Base-by-base conservation (phyloP, 768 basidiomycete genomes). In the Tremella mesenterica region DNA sequence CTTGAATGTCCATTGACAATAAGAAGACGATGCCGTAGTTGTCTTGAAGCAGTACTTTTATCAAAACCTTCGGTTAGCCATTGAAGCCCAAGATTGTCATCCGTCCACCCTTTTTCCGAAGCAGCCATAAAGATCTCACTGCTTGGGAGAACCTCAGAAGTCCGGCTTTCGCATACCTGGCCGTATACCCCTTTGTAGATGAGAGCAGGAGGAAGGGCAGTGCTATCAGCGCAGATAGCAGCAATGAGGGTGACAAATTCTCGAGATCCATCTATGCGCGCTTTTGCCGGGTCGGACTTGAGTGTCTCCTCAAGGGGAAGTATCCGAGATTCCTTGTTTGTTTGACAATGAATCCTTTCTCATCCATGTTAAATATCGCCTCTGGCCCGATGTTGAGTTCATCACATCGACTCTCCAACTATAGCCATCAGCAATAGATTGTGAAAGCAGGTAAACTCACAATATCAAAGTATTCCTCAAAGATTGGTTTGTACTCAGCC, bases 1-100 rank as follows among this genome's bases (percentile, higher is more conserved):
- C 53, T 54, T 14, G 46, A 45, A 48, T 54, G 47, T 10, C 53
- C 46, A 39, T 54, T 47, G 14, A 54, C 26, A 23, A 48, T 54
- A 4, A 54, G 38, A 5, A 41, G 38, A 18, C 38, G 4, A 23
- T 23, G 38, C 23, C 38, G 38, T n/a, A n/a, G 38, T 41, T 41
- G 38, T 5, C 38, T 41, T 41, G 5, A 10, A 34, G 12, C 18
- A 5, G 38, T 41, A 18, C n/a, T 23, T 41, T n/a, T n/a, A 23
- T 41, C n/a, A 41, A 41, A 41, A 41, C n/a, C 38, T 16, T 41
- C 38, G 8, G n/a, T 23, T 23, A 41, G 38, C 38, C 38, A 41
- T 23, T 23, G 4, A 4, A 41, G 38, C 8, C 38, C 38, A 5
- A 41, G 38, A n/a, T 41, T 23, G n/a, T 41, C 38, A n/a, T n/a